phyloP scores from a whole-genome alignment of 1,284 basidiomycete species.

The Leccinum variabile region DNA sequence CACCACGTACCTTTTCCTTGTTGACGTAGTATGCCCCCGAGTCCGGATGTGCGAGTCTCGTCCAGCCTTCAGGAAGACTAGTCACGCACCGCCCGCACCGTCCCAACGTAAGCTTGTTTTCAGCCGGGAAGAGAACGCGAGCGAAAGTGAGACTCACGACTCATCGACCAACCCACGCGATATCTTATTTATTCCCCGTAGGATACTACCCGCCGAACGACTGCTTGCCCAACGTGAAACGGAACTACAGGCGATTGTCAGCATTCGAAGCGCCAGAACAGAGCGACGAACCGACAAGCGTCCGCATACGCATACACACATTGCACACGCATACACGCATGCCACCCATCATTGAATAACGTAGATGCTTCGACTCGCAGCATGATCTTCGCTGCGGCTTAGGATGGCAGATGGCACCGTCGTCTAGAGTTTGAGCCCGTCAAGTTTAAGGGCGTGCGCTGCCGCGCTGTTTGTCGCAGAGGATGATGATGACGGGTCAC shows the following conservation, averaged over 20 bases:
- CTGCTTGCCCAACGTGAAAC: conserved; percentile 2
- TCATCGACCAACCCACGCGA: background rate
- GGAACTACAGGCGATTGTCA: background rate
- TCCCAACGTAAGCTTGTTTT: background rate
- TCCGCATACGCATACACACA: background rate
- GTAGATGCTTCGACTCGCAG: background rate
- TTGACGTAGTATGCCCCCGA: conserved; percentile 31
- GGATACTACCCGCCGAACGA: background rate
- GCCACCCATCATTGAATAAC: background rate
- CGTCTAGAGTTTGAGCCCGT: background rate
- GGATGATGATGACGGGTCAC: background rate
- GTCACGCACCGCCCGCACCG: background rate
- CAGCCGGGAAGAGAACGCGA: too few species aligned
- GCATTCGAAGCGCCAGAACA: background rate
- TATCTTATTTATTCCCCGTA: too few species aligned
- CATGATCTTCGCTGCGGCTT: background rate
- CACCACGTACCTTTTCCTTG: conserved; percentile 21
- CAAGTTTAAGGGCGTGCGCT: background rate
- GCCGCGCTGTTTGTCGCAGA: background rate
- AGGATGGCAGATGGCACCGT: background rate
- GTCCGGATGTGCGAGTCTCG: conserved; percentile 30
- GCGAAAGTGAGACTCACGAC: too few species aligned
- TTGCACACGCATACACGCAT: background rate
- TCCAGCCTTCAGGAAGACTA: conserved; percentile 27
- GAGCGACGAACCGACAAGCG: background rate